Percentiles rank a stretch among this genome's conserved stretches.
These are phyloP conservation scores for Corylus americana DNA, from an alignment of 306 rosid genomes.

Conservation along the genomic window DNA sequence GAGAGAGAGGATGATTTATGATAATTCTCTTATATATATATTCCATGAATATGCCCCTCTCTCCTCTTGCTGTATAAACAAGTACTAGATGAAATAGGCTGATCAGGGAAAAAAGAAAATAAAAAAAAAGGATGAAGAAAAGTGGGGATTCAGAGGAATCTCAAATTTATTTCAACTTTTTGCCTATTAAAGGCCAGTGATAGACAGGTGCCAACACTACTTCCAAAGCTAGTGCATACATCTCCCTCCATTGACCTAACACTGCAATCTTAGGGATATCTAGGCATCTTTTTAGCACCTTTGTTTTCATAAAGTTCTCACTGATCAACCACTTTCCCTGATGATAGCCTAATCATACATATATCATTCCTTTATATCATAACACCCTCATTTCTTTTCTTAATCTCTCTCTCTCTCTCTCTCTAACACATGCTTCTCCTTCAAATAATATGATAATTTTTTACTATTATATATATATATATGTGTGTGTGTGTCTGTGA, in stretches of 20 bases:
- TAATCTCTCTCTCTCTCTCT: slow-evolving; percentile 9
- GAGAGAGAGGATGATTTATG: not conserved
- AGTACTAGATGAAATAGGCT: not conserved
- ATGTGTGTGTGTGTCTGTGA: no score
- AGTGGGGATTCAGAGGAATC: slow-evolving; percentile 61
- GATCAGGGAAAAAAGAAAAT: no score
- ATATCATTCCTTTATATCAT: slow-evolving; percentile 29
- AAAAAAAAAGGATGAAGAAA: not conserved
- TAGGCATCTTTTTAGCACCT: slow-evolving; percentile 32
- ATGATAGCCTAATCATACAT: slow-evolving; percentile 36
- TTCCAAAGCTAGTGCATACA: slow-evolving; percentile 27
- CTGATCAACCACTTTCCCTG: slow-evolving; percentile 29
- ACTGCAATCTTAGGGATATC: slow-evolving; percentile 17
- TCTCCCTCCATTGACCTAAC: slow-evolving; percentile 27
- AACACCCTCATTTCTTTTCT: not conserved
- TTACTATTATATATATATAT: no score
- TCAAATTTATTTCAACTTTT: slow-evolving; percentile 29
- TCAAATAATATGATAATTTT: not conserved
- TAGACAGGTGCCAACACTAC: slow-evolving; percentile 40
- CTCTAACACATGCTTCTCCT: not conserved
- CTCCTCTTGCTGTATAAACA: slow-evolving; percentile 8
- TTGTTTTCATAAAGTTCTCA: slow-evolving; percentile 21
- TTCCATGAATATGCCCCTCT: slow-evolving; percentile 9
- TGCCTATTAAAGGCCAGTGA: slow-evolving; percentile 42
- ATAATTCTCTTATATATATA: not conserved